Evolutionary conservation across 139 green algal genomes (phyloP).

Genomic region (Yamagishiella unicocca): DNA sequence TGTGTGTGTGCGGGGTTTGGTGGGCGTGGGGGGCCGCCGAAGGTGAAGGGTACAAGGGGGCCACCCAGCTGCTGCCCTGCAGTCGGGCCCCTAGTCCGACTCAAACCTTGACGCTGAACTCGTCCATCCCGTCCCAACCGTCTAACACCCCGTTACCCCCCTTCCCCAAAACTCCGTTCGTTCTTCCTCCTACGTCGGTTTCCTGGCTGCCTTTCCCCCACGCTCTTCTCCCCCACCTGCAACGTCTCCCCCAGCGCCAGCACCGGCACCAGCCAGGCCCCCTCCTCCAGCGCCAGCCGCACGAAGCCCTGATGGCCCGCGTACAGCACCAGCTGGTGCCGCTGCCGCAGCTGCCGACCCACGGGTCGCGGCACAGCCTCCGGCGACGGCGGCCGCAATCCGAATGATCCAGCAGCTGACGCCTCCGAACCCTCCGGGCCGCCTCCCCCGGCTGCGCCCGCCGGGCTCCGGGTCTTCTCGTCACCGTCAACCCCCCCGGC

Average conservation of each 20-base stretch:
- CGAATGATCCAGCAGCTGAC: too few relatives aligned
- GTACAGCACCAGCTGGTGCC: slow-evolving; percentile 36
- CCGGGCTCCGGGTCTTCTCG: background rate
- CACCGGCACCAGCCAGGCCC: slow-evolving; percentile 82
- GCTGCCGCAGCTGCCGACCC: background rate
- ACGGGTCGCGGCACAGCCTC: background rate
- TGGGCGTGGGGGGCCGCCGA: too few relatives aligned
- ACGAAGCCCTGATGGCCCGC: slow-evolving; percentile 74
- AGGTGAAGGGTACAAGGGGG: too few relatives aligned
- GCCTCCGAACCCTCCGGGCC: too few relatives aligned
- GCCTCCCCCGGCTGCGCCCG: background rate
- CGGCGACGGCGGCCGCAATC: background rate
- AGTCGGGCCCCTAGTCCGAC: too few relatives aligned
- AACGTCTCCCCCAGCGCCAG: slow-evolving; percentile 83
- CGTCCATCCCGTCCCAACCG: too few relatives aligned
- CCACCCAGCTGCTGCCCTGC: too few relatives aligned
- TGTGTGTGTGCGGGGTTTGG: too few relatives aligned
- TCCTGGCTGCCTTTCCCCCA: too few relatives aligned
- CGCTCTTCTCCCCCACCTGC: slow-evolving; percentile 55
- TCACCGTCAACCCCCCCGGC: background rate
- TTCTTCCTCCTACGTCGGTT: too few relatives aligned
- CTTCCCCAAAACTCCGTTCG: too few relatives aligned
- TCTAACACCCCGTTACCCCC: background rate
- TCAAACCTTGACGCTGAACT: too few relatives aligned
- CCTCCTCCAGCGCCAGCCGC: slow-evolving; percentile 82